A percentile compares a stretch with the other conserved stretches of the same genome.
Evolutionary conservation across 2,329 filamentous ascomycete species (phyloP).

Genomic region (Ophiostoma himal-ulmi): DNA sequence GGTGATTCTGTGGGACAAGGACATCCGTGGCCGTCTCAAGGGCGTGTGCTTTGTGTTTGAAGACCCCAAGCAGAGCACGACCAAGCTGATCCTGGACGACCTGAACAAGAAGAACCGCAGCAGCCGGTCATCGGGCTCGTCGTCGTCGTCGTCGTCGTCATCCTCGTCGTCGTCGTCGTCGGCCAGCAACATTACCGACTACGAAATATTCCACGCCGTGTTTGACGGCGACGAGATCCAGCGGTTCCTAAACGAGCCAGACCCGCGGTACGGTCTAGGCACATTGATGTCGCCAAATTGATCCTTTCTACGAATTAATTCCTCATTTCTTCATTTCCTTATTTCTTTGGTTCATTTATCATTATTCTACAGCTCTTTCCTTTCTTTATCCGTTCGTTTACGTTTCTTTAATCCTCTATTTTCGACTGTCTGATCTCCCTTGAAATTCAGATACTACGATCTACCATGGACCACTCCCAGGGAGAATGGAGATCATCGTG

Average conservation of each 20-base stretch:
- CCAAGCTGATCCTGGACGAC: constrained; percentile 49
- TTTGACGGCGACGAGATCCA: constrained; percentile 48
- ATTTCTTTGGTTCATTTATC: neutral
- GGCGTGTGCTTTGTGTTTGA: constrained; percentile 62
- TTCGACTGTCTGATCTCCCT: neutral
- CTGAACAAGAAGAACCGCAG: constrained; percentile 45
- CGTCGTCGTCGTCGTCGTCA: constrained; percentile 29
- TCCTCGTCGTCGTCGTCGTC: constrained; percentile 24
- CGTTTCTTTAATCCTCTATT: neutral
- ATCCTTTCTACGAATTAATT: neutral
- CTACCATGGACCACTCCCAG: neutral
- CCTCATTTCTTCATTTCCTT: neutral
- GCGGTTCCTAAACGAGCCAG: constrained; percentile 45
- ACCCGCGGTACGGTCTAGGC: constrained; percentile 50
- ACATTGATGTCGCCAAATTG: constrained; percentile 41
- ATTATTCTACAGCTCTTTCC: neutral
- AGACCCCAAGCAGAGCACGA: constrained; percentile 48
- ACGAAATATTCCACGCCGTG: constrained; percentile 48
- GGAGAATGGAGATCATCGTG: neutral
- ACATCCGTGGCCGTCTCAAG: constrained; percentile 55
- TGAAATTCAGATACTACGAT: neutral
- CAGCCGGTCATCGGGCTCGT: constrained; percentile 29
- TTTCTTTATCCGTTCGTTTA: neutral
- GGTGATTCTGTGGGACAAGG: constrained; percentile 56
- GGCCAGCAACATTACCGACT: constrained; percentile 37